These are phyloP conservation scores for Saturnispora dispora DNA, from an alignment of 805 yeast species.

Conservation along the genomic window DNA sequence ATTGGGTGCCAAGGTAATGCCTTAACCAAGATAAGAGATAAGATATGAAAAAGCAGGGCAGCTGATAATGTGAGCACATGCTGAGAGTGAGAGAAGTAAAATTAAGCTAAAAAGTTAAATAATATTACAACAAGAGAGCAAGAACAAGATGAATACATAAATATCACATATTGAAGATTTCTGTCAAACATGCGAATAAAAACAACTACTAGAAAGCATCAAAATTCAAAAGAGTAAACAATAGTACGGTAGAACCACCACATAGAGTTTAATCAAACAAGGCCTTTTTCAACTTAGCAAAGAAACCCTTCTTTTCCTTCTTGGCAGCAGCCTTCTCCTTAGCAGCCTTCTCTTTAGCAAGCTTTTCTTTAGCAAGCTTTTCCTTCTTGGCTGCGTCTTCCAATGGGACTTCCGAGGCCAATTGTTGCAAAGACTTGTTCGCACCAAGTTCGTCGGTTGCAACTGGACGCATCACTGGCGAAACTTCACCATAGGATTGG, in stretches of 20 bases:
- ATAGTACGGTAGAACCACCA: background rate
- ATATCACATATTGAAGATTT: background rate
- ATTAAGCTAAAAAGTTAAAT: background rate
- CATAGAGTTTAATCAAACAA: background rate
- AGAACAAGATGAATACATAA: background rate
- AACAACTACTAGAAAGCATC: background rate
- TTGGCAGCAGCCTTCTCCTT: background rate
- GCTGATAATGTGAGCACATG: background rate
- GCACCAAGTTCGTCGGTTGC: background rate
- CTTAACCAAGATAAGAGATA: background rate
- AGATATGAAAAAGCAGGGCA: background rate
- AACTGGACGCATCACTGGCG: background rate
- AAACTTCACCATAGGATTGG: background rate
- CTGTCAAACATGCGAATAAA: background rate
- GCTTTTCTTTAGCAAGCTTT: background rate
- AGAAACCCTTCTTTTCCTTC: constrained; percentile 8
- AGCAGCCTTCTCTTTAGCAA: background rate
- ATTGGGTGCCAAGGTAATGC: background rate
- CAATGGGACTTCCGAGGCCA: background rate
- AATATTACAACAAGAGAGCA: background rate
- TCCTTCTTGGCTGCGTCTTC: background rate
- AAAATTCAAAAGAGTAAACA: background rate
- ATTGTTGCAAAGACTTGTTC: background rate
- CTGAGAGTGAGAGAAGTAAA: background rate
- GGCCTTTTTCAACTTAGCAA: constrained; percentile 6